phyloP scores from a whole-genome alignment of 2,329 filamentous ascomycete genomes.

The Calonectria pseudoturangicola region DNA sequence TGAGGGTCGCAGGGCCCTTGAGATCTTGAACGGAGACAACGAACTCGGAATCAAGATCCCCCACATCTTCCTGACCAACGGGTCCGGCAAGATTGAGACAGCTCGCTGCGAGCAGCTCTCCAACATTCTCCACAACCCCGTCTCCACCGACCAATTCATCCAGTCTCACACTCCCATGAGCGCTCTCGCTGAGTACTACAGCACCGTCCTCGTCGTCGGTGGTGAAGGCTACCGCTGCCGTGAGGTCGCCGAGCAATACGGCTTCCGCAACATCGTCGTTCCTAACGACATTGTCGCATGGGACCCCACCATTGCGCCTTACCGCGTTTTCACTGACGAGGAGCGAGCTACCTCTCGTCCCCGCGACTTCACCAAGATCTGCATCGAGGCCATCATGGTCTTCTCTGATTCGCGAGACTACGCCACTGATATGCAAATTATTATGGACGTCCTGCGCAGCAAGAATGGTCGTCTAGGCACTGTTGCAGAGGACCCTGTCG shows the following conservation, averaged over 20 bases:
- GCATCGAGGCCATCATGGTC: constrained; percentile 90
- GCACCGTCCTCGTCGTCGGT: constrained; percentile 84
- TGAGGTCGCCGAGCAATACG: constrained; percentile 73
- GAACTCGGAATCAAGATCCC: constrained; percentile 89
- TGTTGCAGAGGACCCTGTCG: constrained; percentile 60
- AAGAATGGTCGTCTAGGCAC: constrained; percentile 85
- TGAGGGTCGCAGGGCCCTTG: constrained; percentile 82
- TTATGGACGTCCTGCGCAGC: constrained; percentile 86
- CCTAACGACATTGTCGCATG: constrained; percentile 86
- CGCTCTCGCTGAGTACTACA: constrained; percentile 84
- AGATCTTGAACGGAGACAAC: constrained; percentile 81
- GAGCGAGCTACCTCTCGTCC: constrained; percentile 81
- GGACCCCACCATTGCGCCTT: constrained; percentile 86
- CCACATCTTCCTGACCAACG: constrained; percentile 94
- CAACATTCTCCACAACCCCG: constrained; percentile 61
- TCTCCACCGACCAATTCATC: constrained; percentile 75
- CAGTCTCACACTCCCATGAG: constrained; percentile 89
- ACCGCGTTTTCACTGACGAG: constrained; percentile 77
- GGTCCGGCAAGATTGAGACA: constrained; percentile 91
- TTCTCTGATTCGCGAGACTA: constrained; percentile 96
- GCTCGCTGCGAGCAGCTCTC: constrained; percentile 87
- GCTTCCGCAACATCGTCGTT: constrained; percentile 86
- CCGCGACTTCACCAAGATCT: constrained; percentile 83
- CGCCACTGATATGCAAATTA: constrained; percentile 88
- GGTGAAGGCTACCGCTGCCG: constrained; percentile 84